These are phyloP conservation scores for Colletotrichum lini DNA, from an alignment of 2,329 filamentous ascomycete species.

Conservation along the genomic window DNA sequence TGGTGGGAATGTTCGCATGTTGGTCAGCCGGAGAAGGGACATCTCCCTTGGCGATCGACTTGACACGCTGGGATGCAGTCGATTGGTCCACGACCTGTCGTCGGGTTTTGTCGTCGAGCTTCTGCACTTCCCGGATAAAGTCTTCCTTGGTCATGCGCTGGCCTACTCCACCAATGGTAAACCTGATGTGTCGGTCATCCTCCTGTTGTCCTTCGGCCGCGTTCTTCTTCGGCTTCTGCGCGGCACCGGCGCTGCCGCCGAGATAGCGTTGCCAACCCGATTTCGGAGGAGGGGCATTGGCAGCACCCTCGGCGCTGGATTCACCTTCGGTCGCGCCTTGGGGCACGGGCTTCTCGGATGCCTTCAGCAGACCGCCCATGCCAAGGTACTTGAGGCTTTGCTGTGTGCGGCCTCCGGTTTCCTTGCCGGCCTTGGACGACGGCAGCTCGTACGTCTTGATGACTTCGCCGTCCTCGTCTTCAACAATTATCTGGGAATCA, in stretches of 20 bases:
- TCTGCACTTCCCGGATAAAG: slow-evolving; percentile 81
- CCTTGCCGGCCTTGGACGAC: slow-evolving; percentile 58
- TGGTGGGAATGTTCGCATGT: slow-evolving; percentile 27
- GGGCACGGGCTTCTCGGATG: slow-evolving; percentile 54
- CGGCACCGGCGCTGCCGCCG: slow-evolving; percentile 53
- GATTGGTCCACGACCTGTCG: slow-evolving; percentile 68
- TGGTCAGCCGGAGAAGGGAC: slow-evolving; percentile 13
- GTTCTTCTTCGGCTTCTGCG: slow-evolving; percentile 52
- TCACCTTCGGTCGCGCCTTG: slow-evolving; percentile 51
- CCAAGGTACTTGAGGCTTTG: slow-evolving; percentile 69
- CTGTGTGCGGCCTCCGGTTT: slow-evolving; percentile 52
- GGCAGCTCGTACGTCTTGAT: slow-evolving; percentile 87
- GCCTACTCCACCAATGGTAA: slow-evolving; percentile 81
- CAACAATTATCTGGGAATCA: slow-evolving; percentile 79
- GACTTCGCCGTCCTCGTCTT: slow-evolving; percentile 89
- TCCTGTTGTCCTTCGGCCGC: slow-evolving; percentile 63
- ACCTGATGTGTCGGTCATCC: slow-evolving; percentile 81
- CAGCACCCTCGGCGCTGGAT: slow-evolving; percentile 49
- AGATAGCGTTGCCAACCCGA: slow-evolving; percentile 67
- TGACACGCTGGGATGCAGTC: slow-evolving; percentile 62
- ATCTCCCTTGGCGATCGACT: slow-evolving; percentile 64
- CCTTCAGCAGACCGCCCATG: slow-evolving; percentile 61
- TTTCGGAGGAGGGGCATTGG: slow-evolving; percentile 58
- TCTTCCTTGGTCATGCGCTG: slow-evolving; percentile 84
- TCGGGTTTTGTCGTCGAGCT: slow-evolving; percentile 77